These are phyloP conservation scores for Phytophthora hybrid DNA, from an alignment of 352 stramenopile species.

Conservation along the genomic window DNA sequence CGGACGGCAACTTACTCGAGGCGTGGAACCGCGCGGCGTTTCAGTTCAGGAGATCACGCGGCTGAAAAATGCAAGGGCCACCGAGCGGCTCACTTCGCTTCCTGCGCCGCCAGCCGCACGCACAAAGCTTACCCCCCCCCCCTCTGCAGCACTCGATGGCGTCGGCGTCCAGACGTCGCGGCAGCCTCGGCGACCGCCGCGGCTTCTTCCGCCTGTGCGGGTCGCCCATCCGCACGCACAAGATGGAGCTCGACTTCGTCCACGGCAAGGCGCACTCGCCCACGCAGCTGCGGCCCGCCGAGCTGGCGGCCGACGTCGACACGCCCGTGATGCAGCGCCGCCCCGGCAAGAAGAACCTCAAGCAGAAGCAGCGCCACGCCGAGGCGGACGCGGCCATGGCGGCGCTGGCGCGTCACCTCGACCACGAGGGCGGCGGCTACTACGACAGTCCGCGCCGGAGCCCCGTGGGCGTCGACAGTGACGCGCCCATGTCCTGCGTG, in stretches of 20 bases:
- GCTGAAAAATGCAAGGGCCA: conserved; percentile 14
- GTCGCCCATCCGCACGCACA: conserved; percentile 80
- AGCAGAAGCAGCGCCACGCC: conserved; percentile 44
- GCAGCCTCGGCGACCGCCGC: conserved; percentile 37
- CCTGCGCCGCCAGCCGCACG: conserved; percentile 37
- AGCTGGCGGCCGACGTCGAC: conserved; percentile 35
- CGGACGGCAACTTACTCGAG: conserved; percentile 32
- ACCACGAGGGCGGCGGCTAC: conserved; percentile 47
- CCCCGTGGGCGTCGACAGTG: conserved; percentile 31
- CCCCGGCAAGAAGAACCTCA: conserved; percentile 37
- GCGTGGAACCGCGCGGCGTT: conserved; percentile 16
- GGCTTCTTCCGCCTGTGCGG: conserved; percentile 80
- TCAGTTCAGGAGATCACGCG: conserved; percentile 23
- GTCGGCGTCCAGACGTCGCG: conserved; percentile 31
- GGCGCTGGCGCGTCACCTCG: conserved; percentile 29
- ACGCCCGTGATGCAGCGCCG: conserved; percentile 39
- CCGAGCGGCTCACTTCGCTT: conserved; percentile 37
- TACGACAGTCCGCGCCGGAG: conserved; percentile 35
- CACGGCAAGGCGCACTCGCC: conserved; percentile 44
- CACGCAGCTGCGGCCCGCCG: conserved; percentile 45
- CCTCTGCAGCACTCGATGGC: conserved; percentile 17
- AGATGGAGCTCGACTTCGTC: conserved; percentile 55
- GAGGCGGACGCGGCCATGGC: conserved; percentile 36
- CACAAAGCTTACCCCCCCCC: conserved; percentile 2
- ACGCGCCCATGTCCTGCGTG: conserved; percentile 41